Evolutionary conservation across 164 flowering plant genomes (phyloP).

Genomic region (Annona cherimola): DNA sequence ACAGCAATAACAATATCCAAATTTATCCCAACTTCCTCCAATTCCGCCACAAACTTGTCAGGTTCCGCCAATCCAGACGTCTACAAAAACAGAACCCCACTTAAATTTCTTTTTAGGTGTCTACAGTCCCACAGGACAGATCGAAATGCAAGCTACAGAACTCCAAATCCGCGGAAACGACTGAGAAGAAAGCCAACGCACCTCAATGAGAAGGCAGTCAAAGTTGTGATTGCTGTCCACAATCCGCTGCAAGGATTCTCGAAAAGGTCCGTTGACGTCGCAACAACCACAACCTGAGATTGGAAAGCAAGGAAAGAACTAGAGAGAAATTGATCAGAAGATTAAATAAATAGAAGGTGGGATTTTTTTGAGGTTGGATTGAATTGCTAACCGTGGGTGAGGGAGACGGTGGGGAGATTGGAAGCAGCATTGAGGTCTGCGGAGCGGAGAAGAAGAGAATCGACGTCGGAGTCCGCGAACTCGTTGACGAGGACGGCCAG

Average conservation of each 20-base stretch:
- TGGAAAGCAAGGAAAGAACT: neutral
- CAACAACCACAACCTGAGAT: constrained; percentile 14
- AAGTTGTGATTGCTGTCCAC: constrained; percentile 17
- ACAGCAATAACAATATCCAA: constrained; percentile 9
- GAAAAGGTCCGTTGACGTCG: constrained; percentile 10
- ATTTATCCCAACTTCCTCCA: constrained; percentile 13
- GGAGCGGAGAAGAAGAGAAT: constrained; percentile 15
- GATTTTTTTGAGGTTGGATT: neutral
- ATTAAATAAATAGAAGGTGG: neutral
- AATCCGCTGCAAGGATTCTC: constrained; percentile 13
- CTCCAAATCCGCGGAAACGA: neutral
- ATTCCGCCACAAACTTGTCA: constrained; percentile 10
- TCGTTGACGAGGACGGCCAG: constrained; percentile 15
- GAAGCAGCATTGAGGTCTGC: constrained; percentile 10
- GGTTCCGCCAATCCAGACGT: constrained; percentile 13
- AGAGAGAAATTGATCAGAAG: neutral
- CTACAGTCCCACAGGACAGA: neutral
- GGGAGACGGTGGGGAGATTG: constrained; percentile 15
- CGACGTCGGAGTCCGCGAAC: constrained; percentile 16
- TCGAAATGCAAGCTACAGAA: too few relatives aligned
- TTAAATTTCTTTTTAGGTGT: neutral
- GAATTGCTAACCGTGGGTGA: constrained; percentile 10
- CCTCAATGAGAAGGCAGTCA: constrained; percentile 15
- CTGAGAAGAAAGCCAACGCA: neutral
- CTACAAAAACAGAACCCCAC: constrained; percentile 6